A percentile compares a stretch with the other conserved stretches of the same genome.
phyloP scores from a whole-genome alignment of 2,329 filamentous ascomycete species.

The Aureobasidium sp. region DNA sequence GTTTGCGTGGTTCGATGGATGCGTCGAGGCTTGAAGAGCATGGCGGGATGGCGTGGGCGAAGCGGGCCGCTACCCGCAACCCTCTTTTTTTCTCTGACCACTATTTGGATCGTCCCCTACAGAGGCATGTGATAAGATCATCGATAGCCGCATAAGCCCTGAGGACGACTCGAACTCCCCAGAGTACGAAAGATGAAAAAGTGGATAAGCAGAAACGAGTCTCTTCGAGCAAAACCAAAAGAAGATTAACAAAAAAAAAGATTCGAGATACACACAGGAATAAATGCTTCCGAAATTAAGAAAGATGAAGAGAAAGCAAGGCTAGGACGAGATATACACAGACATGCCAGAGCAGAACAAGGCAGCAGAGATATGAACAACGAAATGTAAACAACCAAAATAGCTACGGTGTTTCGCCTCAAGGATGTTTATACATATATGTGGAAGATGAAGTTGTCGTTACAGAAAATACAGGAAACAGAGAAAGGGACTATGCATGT shows the following conservation, averaged over 20 bases:
- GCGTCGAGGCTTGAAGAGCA: neutral
- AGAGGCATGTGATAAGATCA: neutral
- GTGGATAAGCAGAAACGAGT: neutral
- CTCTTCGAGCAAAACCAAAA: no score
- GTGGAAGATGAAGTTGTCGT: neutral
- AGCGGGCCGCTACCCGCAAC: neutral
- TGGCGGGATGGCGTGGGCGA: neutral
- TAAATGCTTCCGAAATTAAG: no score
- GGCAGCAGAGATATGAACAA: no score
- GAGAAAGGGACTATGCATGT: neutral
- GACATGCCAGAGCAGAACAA: no score
- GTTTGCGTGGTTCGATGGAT: neutral
- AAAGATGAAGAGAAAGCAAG: no score
- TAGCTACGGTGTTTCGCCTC: neutral
- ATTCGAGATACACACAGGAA: no score
- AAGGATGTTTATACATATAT: neutral
- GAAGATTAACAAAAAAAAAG: no score
- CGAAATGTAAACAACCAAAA: neutral
- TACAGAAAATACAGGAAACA: neutral
- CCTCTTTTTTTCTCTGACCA: neutral
- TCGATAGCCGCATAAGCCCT: neutral
- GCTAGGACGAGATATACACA: no score
- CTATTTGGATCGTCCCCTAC: no score
- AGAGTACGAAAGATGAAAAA: neutral
- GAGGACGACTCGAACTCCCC: no score